phyloP scores from a whole-genome alignment of 78 protist species.

The Cavenderia fasciculata region DNA sequence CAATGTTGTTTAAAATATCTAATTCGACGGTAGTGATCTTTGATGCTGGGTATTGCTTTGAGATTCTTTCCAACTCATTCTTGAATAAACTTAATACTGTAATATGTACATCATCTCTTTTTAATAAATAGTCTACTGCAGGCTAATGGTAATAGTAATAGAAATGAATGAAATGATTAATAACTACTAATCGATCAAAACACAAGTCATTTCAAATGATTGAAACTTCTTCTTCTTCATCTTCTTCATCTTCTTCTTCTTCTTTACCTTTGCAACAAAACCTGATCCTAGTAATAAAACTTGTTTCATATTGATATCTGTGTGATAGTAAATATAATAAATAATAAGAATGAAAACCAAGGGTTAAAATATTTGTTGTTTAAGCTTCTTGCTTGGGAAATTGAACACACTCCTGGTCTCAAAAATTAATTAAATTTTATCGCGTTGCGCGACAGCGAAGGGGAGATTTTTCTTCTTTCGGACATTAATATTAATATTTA shows the following conservation, averaged over 20 bases:
- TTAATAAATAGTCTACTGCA: slow-evolving; percentile 60
- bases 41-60: background rate
- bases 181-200: background rate
- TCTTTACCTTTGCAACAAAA: slow-evolving; percentile 59
- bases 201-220: too few species aligned
- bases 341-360: background rate
- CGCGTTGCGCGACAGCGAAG: too few species aligned
- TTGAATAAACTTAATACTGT: slow-evolving; percentile 67
- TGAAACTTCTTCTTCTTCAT: too few species aligned
- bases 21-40: slow-evolving; percentile 44
- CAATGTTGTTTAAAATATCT: slow-evolving; percentile 42
- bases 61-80: slow-evolving; percentile 51
- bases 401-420: too few species aligned
- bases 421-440: too few species aligned
- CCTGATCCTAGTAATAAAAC: slow-evolving; percentile 65
- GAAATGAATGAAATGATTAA: background rate
- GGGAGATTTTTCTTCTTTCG: too few species aligned
- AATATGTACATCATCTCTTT: slow-evolving; percentile 41
- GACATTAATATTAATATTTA: too few species aligned
- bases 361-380: too few species aligned
- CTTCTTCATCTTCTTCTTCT: too few species aligned
- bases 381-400: too few species aligned
- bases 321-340: too few species aligned
- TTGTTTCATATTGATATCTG: slow-evolving; percentile 50
- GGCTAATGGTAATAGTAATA: slow-evolving; percentile 1